These are phyloP conservation scores for Fistulina hepatica DNA, from an alignment of 1,284 basidiomycete genomes.

Conservation along the genomic window DNA sequence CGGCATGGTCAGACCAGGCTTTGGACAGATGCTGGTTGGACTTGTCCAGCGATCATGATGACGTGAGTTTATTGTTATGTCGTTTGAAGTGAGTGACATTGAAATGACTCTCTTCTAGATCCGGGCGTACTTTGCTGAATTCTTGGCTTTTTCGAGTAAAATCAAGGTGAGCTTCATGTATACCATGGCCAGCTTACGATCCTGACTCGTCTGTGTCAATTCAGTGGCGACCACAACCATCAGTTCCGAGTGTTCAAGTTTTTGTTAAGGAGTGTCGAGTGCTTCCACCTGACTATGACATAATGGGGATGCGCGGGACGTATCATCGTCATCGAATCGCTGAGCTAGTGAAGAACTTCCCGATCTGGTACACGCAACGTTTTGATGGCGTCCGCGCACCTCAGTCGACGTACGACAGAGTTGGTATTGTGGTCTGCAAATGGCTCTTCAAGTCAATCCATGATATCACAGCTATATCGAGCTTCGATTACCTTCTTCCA, in stretches of 20 bases:
- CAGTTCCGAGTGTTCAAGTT: constrained; percentile 53
- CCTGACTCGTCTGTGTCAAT: background rate
- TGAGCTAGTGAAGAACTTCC: constrained; percentile 53
- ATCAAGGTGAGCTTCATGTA: constrained; percentile 41
- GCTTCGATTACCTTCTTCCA: constrained; percentile 73
- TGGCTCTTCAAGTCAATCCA: constrained; percentile 68
- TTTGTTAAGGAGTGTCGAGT: constrained; percentile 66
- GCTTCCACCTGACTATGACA: constrained; percentile 47
- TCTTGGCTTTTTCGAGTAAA: constrained; percentile 64
- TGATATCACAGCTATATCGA: constrained; percentile 62
- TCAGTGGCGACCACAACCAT: constrained; percentile 60
- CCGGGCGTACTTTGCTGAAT: constrained; percentile 61
- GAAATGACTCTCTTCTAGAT: constrained; percentile 34
- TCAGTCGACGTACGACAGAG: constrained; percentile 75
- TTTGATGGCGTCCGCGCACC: constrained; percentile 65
- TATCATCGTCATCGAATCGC: constrained; percentile 50
- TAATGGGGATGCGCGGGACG: constrained; percentile 67
- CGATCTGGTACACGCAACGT: constrained; percentile 57
- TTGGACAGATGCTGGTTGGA: constrained; percentile 62
- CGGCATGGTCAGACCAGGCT: constrained; percentile 62
- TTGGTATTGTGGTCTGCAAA: constrained; percentile 57
- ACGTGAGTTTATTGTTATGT: constrained; percentile 33
- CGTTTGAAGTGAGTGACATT: background rate
- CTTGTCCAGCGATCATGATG: constrained; percentile 69
- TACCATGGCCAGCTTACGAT: background rate